Base-by-base conservation (phyloP, 2,329 filamentous ascomycete genomes). In the Penicillium crustosum region DNA sequence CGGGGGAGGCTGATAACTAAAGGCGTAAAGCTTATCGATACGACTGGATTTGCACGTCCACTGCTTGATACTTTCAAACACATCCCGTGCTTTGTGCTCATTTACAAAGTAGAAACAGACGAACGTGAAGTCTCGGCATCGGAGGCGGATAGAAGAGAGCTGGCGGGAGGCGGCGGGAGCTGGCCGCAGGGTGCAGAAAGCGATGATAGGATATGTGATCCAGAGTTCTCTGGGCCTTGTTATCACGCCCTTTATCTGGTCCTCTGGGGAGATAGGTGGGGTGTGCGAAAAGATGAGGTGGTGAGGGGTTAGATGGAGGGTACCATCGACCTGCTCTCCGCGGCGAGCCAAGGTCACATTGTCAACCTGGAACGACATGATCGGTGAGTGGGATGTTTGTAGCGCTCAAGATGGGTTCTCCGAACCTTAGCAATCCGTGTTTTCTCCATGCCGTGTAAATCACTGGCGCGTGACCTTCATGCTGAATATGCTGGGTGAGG, bases 151-250 rank as follows among this genome's bases (percentile, higher is more conserved):
- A 3, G 90, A 90, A 6, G 93, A 91, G 33, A 86, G 83, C 60
- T 91, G 84, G 50, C 86, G 84, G 57, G 89, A 89, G 13, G 82
- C 80, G 7, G 85, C 82, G 19, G 89, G 88, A 47, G 88, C 86
- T 29, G 91, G 89, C 59, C 91, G 86, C 64, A 93, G 86, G 25
- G 84, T 86, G 77, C 93, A 96, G 69, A 88, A 85, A 41, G 85
- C 85, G 68, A 99, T 91, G 76, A 97, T 93, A 25, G 93, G 93
- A 75, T 93, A 99, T 17, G 94, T 93, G 55, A 97, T 91, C 90
- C 93, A 99, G 71, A 90, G 85, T 75, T 96, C 90, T 71, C 87
- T 82, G 23, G 83, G 79, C 63, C 78, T 79, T 56, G 73, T 72
- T n/a, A 66, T 58, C n/a, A 69, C 61, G 23, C 76, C 76, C 49